Base-by-base conservation (phyloP, 129 eudicot genomes). In the Silybum marianum region DNA sequence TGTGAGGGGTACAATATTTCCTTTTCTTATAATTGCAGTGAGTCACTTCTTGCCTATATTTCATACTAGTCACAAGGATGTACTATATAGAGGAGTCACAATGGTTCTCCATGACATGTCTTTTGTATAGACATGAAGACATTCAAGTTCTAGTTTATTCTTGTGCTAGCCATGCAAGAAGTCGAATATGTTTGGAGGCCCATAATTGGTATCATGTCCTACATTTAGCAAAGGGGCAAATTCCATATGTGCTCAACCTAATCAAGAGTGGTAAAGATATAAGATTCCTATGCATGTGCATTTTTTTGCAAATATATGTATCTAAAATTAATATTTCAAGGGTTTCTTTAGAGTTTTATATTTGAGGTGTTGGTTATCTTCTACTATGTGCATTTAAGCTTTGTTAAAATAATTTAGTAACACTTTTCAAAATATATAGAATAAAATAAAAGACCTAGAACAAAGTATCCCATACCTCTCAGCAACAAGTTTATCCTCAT, bases 401-500 rank as follows among this genome's bases (percentile, higher is more conserved):
- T 34, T 71, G 68, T 30, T 38, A 36, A 10, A 54, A 12, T 62
- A 21, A 6, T 65, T 78, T 9, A 18, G 11, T 39, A 1, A 32
- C 78, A 39, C 36, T 25, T n/a, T 21, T 14, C 22, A 9, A 16
- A n/a, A 18, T 18, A 8, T 44, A 44, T 78, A 60, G 51, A 70
- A 42, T 75, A 30, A 14, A 14, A 66, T 25, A 73, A 40, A 71
- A 65, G 30, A 73, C 69, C 70, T 67, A 36, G 58, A 58, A 62
- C 65, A 36, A 44, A 66, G 60, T 62, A n/a, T 74, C 44, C 16
- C 79, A 68, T 90, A 88, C 97, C 98, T 91, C 80, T 88, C 95
- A 69, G 93, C 80, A 39, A 84, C 75, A 54, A 80, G 78, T 79
- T 82, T 88, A 69, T 90, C 96, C 79, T 88, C 96, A 58, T 97